phyloP scores from a whole-genome alignment of 2,329 filamentous ascomycete species.

The Polychaeton citri region DNA sequence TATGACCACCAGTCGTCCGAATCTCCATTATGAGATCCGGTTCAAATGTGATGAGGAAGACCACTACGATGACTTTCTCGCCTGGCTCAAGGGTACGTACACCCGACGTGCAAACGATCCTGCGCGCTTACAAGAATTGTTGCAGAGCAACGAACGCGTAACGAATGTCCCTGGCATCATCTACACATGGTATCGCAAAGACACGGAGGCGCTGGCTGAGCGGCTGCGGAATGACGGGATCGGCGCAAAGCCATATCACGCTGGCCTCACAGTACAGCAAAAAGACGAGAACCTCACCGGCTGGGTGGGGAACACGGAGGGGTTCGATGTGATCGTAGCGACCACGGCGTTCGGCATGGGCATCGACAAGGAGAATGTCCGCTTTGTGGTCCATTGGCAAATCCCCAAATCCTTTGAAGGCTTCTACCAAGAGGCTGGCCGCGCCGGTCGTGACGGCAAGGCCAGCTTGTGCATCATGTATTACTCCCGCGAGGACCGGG shows the following conservation, averaged over 20 bases:
- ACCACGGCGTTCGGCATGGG: conserved; percentile 97
- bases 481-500: conserved; percentile 76
- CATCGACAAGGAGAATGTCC: conserved; percentile 88
- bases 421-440: conserved; percentile 90
- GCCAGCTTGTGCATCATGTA: conserved; percentile 80
- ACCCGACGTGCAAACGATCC: conserved; percentile 49
- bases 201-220: conserved; percentile 58
- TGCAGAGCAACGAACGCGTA: conserved; percentile 34
- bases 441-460: conserved; percentile 79
- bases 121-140: conserved; percentile 45
- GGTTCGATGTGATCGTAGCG: conserved; percentile 85
- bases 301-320: conserved; percentile 60
- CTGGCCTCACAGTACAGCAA: conserved; percentile 49
- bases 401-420: conserved; percentile 89
- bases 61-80: conserved; percentile 59
- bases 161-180: conserved; percentile 65
- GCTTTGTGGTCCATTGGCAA: conserved; percentile 91
- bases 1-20: conserved; percentile 71
- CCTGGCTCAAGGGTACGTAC: conserved; percentile 64
- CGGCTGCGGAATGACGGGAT: conserved; percentile 55
- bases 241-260: conserved; percentile 60
- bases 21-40: conserved; percentile 81
- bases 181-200: conserved; percentile 61
- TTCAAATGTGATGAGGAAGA: conserved; percentile 68
- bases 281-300: conserved; percentile 58